Conservation (phyloP, 495 filamentous ascomycete species). For the Cladorrhinum samala region DNA sequence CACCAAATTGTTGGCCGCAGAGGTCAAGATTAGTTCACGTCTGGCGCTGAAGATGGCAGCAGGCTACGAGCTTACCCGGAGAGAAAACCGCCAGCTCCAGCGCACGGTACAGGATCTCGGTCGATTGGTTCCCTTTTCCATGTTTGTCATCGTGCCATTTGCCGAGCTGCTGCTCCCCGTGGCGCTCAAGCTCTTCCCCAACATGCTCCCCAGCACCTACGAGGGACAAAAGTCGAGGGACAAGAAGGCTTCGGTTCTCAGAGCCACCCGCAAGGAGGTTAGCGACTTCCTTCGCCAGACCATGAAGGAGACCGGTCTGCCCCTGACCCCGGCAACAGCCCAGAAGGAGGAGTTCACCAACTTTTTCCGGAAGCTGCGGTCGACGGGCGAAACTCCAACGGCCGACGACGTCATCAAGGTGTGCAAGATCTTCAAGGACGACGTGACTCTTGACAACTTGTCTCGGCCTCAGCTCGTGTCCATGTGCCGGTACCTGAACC, state of each 20-base stretch:
- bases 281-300: conserved; percentile 86
- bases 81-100: conserved; percentile 87
- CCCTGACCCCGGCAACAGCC: conserved; percentile 75
- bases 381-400: conserved; percentile 83
- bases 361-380: conserved; percentile 94
- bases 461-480: conserved; percentile 92
- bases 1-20: conserved; percentile 90
- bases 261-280: conserved; percentile 88
- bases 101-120: conserved; percentile 90
- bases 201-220: conserved; percentile 93
- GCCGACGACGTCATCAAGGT: conserved; percentile 94
- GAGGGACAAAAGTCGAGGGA: conserved; percentile 88
- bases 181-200: conserved; percentile 91
- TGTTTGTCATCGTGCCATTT: conserved; percentile 3
- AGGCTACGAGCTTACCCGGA: conserved; percentile 90
- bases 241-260: conserved; percentile 72
- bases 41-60: conserved; percentile 95
- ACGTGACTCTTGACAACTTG: conserved; percentile 94
- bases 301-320: conserved; percentile 85
- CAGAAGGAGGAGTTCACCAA: conserved; percentile 93
- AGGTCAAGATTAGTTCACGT: conserved; percentile 85
- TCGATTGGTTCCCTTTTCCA: conserved; percentile 46
- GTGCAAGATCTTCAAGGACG: conserved; percentile 99
- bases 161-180: conserved; percentile 79
- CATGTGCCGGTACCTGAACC: conserved; percentile 98